These are phyloP conservation scores for Aspergillus haitiensis DNA, from an alignment of 495 filamentous ascomycete genomes.

Conservation along the genomic window DNA sequence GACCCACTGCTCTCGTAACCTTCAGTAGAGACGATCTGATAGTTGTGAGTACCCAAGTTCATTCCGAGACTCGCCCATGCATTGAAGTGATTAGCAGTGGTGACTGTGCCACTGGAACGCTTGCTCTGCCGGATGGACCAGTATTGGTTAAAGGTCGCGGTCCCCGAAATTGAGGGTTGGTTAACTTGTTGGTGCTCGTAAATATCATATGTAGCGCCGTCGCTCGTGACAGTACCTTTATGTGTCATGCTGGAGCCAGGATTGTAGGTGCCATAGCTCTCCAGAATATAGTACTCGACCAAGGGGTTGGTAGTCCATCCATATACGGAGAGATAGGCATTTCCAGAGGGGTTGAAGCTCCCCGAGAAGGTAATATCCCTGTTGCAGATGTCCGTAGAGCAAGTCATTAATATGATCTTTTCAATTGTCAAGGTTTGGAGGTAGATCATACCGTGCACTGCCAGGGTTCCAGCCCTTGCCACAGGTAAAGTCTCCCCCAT, in stretches of 20 bases:
- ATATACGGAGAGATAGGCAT: constrained; percentile 60
- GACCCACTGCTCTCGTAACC: constrained; percentile 57
- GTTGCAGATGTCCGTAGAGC: not conserved
- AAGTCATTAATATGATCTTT: not conserved
- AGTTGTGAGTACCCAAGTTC: constrained; percentile 51
- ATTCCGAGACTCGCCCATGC: constrained; percentile 50
- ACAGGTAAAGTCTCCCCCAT: constrained; percentile 58
- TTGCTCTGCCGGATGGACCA: constrained; percentile 58
- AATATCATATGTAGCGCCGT: constrained; percentile 65
- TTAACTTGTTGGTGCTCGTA: constrained; percentile 58
- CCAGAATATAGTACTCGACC: constrained; percentile 65
- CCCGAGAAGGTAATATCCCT: constrained; percentile 57
- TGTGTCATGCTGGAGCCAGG: constrained; percentile 44
- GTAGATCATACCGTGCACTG: constrained; percentile 35
- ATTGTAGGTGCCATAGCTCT: constrained; percentile 56
- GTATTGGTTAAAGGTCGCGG: constrained; percentile 62
- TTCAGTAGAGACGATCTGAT: constrained; percentile 61
- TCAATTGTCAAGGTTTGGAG: not conserved
- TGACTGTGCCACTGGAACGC: constrained; percentile 55
- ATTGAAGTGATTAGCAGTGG: constrained; percentile 59
- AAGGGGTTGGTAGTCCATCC: constrained; percentile 63
- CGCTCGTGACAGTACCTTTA: constrained; percentile 56
- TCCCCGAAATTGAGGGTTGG: constrained; percentile 59
- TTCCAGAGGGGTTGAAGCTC: constrained; percentile 54
- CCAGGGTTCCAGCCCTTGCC: constrained; percentile 64